Conservation (phyloP, 805 yeast species). For the Wickerhamomyces silvicola region DNA sequence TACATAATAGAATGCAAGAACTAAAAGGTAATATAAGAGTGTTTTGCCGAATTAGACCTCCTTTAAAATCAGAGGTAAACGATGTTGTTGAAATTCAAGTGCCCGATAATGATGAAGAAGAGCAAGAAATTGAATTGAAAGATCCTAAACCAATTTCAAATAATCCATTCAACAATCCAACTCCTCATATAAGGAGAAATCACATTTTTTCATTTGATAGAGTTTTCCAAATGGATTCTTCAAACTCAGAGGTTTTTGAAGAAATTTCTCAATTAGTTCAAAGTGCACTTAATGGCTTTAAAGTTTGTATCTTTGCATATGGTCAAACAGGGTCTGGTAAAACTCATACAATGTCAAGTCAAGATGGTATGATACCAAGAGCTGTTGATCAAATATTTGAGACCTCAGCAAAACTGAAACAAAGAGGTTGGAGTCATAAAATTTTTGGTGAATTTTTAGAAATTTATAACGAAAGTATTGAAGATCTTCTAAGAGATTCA, state of each 20-base stretch:
- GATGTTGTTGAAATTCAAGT: constrained; percentile 27
- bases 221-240: constrained; percentile 50
- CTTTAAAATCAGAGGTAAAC: constrained; percentile 19
- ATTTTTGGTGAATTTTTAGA: constrained; percentile 77
- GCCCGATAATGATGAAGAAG: constrained; percentile 22
- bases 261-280: constrained; percentile 85
- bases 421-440: constrained; percentile 56
- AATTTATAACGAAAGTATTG: constrained; percentile 77
- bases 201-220: constrained; percentile 66
- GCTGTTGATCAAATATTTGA: constrained; percentile 68
- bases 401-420: constrained; percentile 39
- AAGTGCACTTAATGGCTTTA: constrained; percentile 80
- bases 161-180: constrained; percentile 2
- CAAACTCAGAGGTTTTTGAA: constrained; percentile 64
- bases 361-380: constrained; percentile 76
- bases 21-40: constrained; percentile 90
- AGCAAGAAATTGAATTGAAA: constrained; percentile 17
- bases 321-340: constrained; percentile 98
- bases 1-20: constrained; percentile 77
- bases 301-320: constrained; percentile 91
- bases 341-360: constrained; percentile 79
- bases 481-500: constrained; percentile 49
- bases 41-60: constrained; percentile 79
- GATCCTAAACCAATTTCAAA: constrained; percentile 8
- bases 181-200: constrained; percentile 4